A percentile compares a stretch with the other conserved stretches of the same genome.
These are phyloP conservation scores for Tylopilus subfusipes DNA, from an alignment of 768 basidiomycete species.

Conservation along the genomic window DNA sequence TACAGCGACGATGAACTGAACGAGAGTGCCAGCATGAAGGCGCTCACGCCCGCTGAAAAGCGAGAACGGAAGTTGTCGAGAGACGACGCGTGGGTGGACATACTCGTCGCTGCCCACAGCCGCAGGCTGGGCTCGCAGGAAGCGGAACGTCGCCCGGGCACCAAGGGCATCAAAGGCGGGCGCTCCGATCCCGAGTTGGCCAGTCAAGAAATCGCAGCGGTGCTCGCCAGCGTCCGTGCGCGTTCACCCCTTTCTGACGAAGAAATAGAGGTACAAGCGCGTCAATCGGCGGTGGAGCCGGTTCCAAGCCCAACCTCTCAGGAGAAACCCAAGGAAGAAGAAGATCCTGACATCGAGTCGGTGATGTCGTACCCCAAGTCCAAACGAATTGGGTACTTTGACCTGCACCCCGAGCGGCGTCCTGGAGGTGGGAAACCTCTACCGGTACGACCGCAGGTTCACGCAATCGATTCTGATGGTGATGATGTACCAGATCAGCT, in stretches of 20 bases:
- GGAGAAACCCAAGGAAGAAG: conserved; percentile 39
- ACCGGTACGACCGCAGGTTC: conserved; percentile 26
- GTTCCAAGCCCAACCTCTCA: neutral
- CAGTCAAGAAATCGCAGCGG: conserved; percentile 69
- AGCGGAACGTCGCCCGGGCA: conserved; percentile 34
- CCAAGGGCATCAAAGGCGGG: conserved; percentile 32
- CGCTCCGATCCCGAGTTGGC: conserved; percentile 66
- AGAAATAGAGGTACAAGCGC: conserved; percentile 33
- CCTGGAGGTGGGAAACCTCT: conserved; percentile 26
- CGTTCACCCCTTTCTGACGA: conserved; percentile 39
- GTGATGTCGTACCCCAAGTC: conserved; percentile 34
- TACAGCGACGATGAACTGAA: conserved; percentile 47
- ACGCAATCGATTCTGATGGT: conserved; percentile 34
- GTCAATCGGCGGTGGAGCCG: conserved; percentile 18
- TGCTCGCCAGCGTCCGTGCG: conserved; percentile 53
- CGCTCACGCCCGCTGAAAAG: conserved; percentile 38
- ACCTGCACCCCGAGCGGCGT: conserved; percentile 71
- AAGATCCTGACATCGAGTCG: conserved; percentile 45
- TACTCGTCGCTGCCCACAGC: conserved; percentile 60
- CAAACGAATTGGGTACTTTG: conserved; percentile 66
- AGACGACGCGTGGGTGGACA: conserved; percentile 88
- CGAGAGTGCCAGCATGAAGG: conserved; percentile 39
- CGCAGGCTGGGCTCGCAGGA: conserved; percentile 58
- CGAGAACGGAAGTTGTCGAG: conserved; percentile 43
- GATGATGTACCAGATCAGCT: conserved; percentile 34